Conservation (phyloP, 2,329 filamentous ascomycete species). For the Ophiostoma sp. region DNA sequence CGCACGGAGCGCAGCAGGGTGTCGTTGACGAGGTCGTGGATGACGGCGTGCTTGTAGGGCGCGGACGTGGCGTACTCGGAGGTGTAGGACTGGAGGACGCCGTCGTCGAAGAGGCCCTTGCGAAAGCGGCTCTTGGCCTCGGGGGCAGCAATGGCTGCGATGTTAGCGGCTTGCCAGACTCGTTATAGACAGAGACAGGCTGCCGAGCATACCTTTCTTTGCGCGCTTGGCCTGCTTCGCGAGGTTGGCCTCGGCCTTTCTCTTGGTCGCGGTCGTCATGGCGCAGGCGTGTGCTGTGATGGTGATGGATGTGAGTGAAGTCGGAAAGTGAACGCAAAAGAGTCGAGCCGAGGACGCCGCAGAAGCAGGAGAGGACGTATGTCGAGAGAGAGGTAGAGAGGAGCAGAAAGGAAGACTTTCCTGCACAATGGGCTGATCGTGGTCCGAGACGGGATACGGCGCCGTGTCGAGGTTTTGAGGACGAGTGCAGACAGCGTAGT, state of each 20-base stretch:
- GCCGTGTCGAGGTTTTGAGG: too few relatives aligned
- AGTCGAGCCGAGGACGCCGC: not conserved
- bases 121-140: constrained; percentile 57
- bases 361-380: not conserved
- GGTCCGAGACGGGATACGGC: too few relatives aligned
- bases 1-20: constrained; percentile 79
- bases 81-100: constrained; percentile 55
- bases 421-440: constrained; percentile 22
- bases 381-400: not conserved
- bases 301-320: not conserved
- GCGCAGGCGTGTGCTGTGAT: not conserved
- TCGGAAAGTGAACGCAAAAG: not conserved
- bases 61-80: constrained; percentile 56
- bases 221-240: constrained; percentile 45
- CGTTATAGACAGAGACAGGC: not conserved
- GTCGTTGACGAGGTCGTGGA: constrained; percentile 73
- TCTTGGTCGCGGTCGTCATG: constrained; percentile 22
- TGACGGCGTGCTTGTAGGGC: constrained; percentile 90
- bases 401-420: constrained; percentile 19
- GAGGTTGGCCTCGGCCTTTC: constrained; percentile 44
- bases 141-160: not conserved
- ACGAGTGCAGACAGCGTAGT: too few relatives aligned
- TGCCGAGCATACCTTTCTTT: constrained; percentile 40
- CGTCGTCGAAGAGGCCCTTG: constrained; percentile 57
- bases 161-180: too few relatives aligned